These are phyloP conservation scores for Phytophthora crassamura DNA, from an alignment of 352 stramenopile genomes.

Conservation along the genomic window DNA sequence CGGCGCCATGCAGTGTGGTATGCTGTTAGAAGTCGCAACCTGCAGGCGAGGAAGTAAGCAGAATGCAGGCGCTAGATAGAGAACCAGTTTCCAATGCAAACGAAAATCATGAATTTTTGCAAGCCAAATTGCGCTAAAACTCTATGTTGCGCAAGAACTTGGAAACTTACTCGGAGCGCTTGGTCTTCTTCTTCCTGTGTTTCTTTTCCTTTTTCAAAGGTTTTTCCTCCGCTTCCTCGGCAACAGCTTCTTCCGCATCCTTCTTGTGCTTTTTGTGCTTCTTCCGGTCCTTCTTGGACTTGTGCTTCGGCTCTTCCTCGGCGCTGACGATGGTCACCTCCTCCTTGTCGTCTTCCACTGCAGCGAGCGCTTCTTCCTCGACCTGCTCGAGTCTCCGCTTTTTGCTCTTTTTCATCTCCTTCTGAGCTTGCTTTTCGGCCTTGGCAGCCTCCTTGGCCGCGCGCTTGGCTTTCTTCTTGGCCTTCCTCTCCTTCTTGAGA, in stretches of 20 bases:
- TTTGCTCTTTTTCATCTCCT: constrained; percentile 36
- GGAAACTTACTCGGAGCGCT: constrained; percentile 36
- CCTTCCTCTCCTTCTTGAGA: constrained; percentile 52
- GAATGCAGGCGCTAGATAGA: constrained; percentile 15
- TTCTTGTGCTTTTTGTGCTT: constrained; percentile 55
- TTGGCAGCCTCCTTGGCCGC: constrained; percentile 31
- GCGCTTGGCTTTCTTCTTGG: constrained; percentile 45
- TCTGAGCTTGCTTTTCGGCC: too few species aligned
- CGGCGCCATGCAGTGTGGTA: constrained; percentile 64
- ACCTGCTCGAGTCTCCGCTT: constrained; percentile 52
- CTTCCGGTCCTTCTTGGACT: constrained; percentile 45
- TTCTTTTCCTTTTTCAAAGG: constrained; percentile 38
- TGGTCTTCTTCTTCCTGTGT: constrained; percentile 55
- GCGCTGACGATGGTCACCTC: constrained; percentile 26
- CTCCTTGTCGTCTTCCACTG: constrained; percentile 40
- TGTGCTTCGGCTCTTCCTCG: constrained; percentile 32
- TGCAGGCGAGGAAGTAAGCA: constrained; percentile 34
- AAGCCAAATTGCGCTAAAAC: background rate
- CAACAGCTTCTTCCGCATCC: background rate
- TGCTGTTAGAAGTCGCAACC: constrained; percentile 76
- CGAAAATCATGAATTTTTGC: constrained; percentile 27
- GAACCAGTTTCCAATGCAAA: constrained; percentile 19
- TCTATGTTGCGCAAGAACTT: too few species aligned
- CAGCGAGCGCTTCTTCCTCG: constrained; percentile 27
- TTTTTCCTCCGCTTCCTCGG: constrained; percentile 18